Evolutionary conservation across 495 filamentous ascomycete genomes (phyloP).

Genomic region (Trypethelium eluteriae): DNA sequence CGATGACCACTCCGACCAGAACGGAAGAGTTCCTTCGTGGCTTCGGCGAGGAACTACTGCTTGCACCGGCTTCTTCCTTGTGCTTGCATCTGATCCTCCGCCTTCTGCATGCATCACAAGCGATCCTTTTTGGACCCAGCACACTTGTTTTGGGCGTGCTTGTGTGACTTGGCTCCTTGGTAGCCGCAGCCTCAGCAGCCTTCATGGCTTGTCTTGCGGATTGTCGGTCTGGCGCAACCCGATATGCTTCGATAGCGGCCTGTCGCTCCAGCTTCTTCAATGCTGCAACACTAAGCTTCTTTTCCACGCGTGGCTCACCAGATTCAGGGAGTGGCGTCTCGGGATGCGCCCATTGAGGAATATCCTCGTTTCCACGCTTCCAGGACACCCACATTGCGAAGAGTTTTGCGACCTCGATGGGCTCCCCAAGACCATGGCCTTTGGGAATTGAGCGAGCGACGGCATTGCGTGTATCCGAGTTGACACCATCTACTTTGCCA

Average conservation of each 20-base stretch:
- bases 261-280: conserved; percentile 32
- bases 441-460: conserved; percentile 60
- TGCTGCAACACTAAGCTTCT: conserved; percentile 34
- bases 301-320: conserved; percentile 25
- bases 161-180: conserved; percentile 18
- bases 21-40: neutral
- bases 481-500: conserved; percentile 55
- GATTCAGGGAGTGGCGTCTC: conserved; percentile 28
- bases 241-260: conserved; percentile 26
- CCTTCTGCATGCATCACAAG: conserved; percentile 40
- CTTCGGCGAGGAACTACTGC: neutral
- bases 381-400: conserved; percentile 68
- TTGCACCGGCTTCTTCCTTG: conserved; percentile 33
- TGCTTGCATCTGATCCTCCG: conserved; percentile 42
- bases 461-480: conserved; percentile 48
- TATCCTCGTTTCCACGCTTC: conserved; percentile 64
- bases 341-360: conserved; percentile 56
- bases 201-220: conserved; percentile 27
- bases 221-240: conserved; percentile 28
- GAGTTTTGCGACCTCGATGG: conserved; percentile 50
- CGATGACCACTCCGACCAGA: conserved; percentile 9
- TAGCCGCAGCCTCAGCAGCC: conserved; percentile 14
- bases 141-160: conserved; percentile 41
- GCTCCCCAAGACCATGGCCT: conserved; percentile 46
- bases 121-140: conserved; percentile 40